phyloP scores from a whole-genome alignment of 371 early-diverging fungal genomes.

The Mucor piriformis region DNA sequence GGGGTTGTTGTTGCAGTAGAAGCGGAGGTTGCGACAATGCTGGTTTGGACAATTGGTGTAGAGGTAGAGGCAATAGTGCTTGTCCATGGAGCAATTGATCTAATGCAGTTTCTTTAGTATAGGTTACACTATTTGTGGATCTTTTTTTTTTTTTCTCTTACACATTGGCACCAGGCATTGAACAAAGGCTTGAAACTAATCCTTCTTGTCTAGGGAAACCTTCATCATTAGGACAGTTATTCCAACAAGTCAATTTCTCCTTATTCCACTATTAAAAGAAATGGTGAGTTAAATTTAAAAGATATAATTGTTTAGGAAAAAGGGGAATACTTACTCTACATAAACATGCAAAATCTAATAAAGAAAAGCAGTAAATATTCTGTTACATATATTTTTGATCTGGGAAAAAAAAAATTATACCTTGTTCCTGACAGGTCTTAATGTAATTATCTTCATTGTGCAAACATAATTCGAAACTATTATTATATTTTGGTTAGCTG shows the following conservation, averaged over 20 bases:
- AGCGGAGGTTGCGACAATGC: conserved; percentile 8
- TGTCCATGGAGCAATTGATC: conserved; percentile 32
- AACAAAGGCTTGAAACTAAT: conserved; percentile 17
- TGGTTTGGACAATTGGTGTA: conserved; percentile 15
- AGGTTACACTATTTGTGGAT: not conserved
- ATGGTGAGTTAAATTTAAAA: conserved; percentile 17
- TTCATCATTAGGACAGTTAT: conserved; percentile 29
- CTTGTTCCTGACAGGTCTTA: conserved; percentile 25
- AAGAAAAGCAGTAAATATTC: conserved; percentile 1
- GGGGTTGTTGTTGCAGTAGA: conserved; percentile 6
- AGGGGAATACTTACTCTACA: conserved; percentile 25
- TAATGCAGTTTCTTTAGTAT: conserved; percentile 7
- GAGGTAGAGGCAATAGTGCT: conserved; percentile 21
- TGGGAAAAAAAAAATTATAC: conserved; percentile 8
- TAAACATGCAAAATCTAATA: conserved; percentile 29
- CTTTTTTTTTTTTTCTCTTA: conserved; percentile 13
- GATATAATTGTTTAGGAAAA: not conserved
- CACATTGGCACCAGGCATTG: conserved; percentile 40
- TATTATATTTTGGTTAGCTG: not conserved
- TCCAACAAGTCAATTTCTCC: conserved; percentile 30
- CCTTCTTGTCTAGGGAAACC: conserved; percentile 22
- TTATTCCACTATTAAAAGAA: conserved; percentile 26
- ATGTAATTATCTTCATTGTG: conserved; percentile 32
- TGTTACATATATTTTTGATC: not conserved
- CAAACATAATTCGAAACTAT: conserved; percentile 30